Percentiles rank a stretch among this genome's conserved stretches.
phyloP scores from a whole-genome alignment of 495 filamentous ascomycete species.

The Apiosordaria backusii region DNA sequence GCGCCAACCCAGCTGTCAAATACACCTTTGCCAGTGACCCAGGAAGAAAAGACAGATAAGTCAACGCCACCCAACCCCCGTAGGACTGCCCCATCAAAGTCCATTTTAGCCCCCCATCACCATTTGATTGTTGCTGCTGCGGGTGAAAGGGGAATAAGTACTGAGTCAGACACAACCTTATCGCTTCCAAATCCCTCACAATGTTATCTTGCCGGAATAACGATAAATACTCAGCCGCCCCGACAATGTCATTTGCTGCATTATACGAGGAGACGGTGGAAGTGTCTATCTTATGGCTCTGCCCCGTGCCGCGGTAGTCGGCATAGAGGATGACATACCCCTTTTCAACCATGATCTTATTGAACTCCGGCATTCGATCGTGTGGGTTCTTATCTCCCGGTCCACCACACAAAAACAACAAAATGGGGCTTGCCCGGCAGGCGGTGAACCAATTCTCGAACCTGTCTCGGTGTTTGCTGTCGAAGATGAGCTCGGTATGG shows the following conservation, averaged over 20 bases:
- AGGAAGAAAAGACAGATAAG: slow-evolving; percentile 74
- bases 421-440: not conserved
- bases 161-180: slow-evolving; percentile 56
- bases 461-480: not conserved
- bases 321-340: slow-evolving; percentile 79
- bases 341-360: slow-evolving; percentile 60
- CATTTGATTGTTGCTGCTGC: not conserved
- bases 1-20: slow-evolving; percentile 72
- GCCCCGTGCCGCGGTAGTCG: slow-evolving; percentile 81
- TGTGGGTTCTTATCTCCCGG: slow-evolving; percentile 67
- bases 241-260: slow-evolving; percentile 26
- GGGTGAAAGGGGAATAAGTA: not conserved
- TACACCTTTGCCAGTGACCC: slow-evolving; percentile 73
- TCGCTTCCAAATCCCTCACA: slow-evolving; percentile 81
- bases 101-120: slow-evolving; percentile 57
- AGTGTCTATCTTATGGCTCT: slow-evolving; percentile 65
- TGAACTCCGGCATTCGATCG: slow-evolving; percentile 57
- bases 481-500: slow-evolving; percentile 22
- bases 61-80: slow-evolving; percentile 76
- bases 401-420: slow-evolving; percentile 61
- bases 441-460: not conserved
- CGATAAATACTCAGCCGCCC: slow-evolving; percentile 71
- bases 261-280: slow-evolving; percentile 36
- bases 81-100: slow-evolving; percentile 78
- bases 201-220: slow-evolving; percentile 83